These are phyloP conservation scores for Metschnikowia aberdeeniae DNA, from an alignment of 805 yeast genomes.

Conservation along the genomic window DNA sequence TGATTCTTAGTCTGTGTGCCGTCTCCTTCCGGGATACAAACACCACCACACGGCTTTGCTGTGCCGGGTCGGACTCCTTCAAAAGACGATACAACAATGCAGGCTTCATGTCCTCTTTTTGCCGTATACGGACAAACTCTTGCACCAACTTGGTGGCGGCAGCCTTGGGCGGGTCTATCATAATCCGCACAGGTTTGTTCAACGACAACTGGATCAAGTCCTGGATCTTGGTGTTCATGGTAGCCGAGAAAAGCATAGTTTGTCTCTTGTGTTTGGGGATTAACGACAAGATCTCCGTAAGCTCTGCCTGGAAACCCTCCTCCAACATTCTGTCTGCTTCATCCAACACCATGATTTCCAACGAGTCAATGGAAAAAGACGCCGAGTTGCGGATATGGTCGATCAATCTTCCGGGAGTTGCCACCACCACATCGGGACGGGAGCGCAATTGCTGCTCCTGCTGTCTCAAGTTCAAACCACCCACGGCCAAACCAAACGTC, in stretches of 20 bases:
- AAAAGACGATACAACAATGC: conserved; percentile 74
- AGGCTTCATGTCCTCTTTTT: conserved; percentile 79
- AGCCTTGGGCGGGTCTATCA: conserved; percentile 95
- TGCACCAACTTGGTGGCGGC: conserved; percentile 88
- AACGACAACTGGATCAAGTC: conserved; percentile 83
- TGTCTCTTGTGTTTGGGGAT: conserved; percentile 86
- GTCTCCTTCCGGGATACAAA: conserved; percentile 89
- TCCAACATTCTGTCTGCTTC: conserved; percentile 99
- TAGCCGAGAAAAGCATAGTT: conserved; percentile 91
- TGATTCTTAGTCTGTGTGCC: conserved; percentile 81
- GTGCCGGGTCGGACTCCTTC: conserved; percentile 57
- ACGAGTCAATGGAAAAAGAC: conserved; percentile 82
- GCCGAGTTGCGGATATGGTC: conserved; percentile 96
- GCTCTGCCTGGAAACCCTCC: conserved; percentile 96
- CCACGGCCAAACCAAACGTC: conserved; percentile 93
- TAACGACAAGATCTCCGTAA: conserved; percentile 81
- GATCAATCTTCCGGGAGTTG: conserved; percentile 98
- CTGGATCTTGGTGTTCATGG: conserved; percentile 93
- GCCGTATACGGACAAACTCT: conserved; percentile 92
- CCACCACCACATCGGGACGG: conserved; percentile 94
- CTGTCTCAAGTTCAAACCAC: conserved; percentile 92
- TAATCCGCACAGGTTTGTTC: conserved; percentile 85
- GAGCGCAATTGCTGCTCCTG: conserved; percentile 92
- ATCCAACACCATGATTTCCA: conserved; percentile 89
- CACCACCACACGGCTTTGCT: conserved; percentile 73